phyloP scores from a whole-genome alignment of 768 basidiomycete species.

The Mycena vitilis region DNA sequence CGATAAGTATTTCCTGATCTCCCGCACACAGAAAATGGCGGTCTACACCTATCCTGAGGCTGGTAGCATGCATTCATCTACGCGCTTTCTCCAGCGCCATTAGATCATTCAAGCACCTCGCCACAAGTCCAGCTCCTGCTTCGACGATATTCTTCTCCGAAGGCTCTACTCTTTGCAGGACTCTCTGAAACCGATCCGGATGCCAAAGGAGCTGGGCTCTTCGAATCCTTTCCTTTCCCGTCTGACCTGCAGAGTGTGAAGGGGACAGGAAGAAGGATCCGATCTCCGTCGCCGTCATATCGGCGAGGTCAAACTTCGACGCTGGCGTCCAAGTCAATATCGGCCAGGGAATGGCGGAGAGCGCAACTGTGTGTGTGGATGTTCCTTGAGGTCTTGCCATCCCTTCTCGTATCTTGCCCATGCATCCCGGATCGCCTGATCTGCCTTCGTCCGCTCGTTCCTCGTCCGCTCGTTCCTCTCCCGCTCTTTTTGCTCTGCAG shows the following conservation, averaged over 20 bases:
- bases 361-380: conserved; percentile 59
- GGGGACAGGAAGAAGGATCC: conserved; percentile 71
- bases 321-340: conserved; percentile 52
- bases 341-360: conserved; percentile 82
- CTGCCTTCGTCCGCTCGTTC: conserved; percentile 54
- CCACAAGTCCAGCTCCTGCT: conserved; percentile 73
- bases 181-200: conserved; percentile 77
- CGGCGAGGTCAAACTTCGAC: conserved; percentile 46
- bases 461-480: conserved; percentile 59
- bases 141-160: conserved; percentile 66
- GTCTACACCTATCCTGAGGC: too few relatives aligned
- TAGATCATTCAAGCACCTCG: conserved; percentile 74
- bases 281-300: conserved; percentile 68
- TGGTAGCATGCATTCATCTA: neutral
- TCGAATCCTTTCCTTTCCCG: conserved; percentile 74
- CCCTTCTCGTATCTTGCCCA: conserved; percentile 75
- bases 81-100: conserved; percentile 50
- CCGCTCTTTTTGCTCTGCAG: conserved; percentile 54
- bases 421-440: conserved; percentile 61
- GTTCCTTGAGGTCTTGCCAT: conserved; percentile 64
- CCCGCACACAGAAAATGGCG: too few relatives aligned
- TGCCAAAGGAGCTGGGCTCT: conserved; percentile 82
- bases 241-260: conserved; percentile 67
- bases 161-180: conserved; percentile 56
- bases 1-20: too few relatives aligned